Evolutionary conservation across 2,329 filamentous ascomycete genomes (phyloP).

Genomic region (Botrytis byssoidea): DNA sequence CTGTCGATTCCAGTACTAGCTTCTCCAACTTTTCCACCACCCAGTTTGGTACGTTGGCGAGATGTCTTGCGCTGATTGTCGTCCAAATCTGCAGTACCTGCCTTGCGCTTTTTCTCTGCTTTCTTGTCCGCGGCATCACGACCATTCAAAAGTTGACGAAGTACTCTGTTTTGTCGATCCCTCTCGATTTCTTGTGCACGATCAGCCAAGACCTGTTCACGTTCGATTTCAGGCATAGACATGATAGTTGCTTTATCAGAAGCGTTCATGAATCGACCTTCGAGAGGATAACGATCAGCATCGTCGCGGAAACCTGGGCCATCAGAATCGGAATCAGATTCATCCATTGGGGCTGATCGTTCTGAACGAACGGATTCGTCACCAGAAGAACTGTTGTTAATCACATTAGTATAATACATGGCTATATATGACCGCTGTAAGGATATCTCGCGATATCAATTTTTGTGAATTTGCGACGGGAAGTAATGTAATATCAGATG

Average conservation of each 20-base stretch:
- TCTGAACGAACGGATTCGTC: constrained; percentile 71
- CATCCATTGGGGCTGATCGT: constrained; percentile 84
- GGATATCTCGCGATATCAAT: background rate
- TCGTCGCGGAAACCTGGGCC: constrained; percentile 51
- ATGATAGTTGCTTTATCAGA: constrained; percentile 77
- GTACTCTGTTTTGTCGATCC: constrained; percentile 75
- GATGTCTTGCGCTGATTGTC: constrained; percentile 73
- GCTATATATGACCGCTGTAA: background rate
- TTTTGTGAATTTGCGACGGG: background rate
- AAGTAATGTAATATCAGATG: background rate
- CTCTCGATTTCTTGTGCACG: constrained; percentile 80
- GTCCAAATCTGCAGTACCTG: constrained; percentile 73
- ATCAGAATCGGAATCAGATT: constrained; percentile 78
- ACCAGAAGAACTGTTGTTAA: constrained; percentile 59
- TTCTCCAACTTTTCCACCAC: constrained; percentile 65
- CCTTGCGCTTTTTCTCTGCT: constrained; percentile 69
- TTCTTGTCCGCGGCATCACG: constrained; percentile 61
- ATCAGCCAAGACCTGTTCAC: constrained; percentile 86
- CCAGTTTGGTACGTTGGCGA: constrained; percentile 66
- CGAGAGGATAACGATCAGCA: constrained; percentile 74
- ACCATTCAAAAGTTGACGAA: constrained; percentile 72
- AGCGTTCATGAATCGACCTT: constrained; percentile 76
- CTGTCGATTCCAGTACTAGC: constrained; percentile 71
- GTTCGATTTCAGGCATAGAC: constrained; percentile 83
- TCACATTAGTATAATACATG: background rate